Evolutionary conservation across 352 stramenopile species (phyloP).

Genomic region (Globisporangium paroecandrum): DNA sequence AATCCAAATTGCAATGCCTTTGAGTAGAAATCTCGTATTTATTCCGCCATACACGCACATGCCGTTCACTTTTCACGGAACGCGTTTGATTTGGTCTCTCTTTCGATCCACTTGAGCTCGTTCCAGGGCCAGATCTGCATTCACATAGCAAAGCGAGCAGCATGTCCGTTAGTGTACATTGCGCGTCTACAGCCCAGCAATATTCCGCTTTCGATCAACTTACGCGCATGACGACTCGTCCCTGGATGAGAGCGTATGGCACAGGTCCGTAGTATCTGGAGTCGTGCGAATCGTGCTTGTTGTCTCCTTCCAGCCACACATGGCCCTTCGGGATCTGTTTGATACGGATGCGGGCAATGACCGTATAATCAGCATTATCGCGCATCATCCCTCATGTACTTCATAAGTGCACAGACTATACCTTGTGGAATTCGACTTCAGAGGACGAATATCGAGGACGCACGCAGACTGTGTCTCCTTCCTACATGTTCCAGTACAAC

Average conservation of each 20-base stretch:
- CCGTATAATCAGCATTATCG: background rate
- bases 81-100: conserved; percentile 43
- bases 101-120: conserved; percentile 63
- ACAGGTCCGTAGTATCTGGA: conserved; percentile 95
- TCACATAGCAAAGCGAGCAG: background rate
- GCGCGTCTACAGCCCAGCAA: background rate
- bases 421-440: conserved; percentile 75
- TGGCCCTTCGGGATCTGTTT: conserved; percentile 86
- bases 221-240: conserved; percentile 86
- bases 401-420: background rate
- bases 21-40: background rate
- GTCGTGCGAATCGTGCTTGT: conserved; percentile 94
- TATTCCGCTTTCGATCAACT: conserved; percentile 28
- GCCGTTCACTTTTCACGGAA: conserved; percentile 50
- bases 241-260: conserved; percentile 88
- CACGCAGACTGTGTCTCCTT: conserved; percentile 81
- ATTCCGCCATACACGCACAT: background rate
- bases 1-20: background rate
- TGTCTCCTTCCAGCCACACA: conserved; percentile 97
- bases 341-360: conserved; percentile 4
- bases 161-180: background rate
- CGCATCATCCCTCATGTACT: background rate
- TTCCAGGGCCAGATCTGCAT: conserved; percentile 76
- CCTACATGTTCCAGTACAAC: conserved; percentile 21
- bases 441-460: conserved; percentile 64